Base-by-base conservation (phyloP, 208 protist genomes). In the Crithidia bombi region DNA sequence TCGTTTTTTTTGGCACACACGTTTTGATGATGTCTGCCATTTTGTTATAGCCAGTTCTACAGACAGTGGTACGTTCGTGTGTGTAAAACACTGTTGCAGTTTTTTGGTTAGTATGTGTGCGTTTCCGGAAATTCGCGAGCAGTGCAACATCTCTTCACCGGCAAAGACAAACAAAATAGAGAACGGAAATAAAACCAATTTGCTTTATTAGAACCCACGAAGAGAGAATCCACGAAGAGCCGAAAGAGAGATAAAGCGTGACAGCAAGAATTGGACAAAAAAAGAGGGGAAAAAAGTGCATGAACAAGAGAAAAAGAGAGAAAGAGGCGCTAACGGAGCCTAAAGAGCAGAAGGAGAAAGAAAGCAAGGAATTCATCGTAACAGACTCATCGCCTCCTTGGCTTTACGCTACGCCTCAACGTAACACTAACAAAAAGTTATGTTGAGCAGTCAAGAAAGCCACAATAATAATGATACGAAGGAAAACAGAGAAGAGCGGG, bases 1-100 rank as follows among this genome's bases (percentile, higher is more conserved):
- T 65, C n/a, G n/a, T 30, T 19, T 1, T 7, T 41, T 12, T 44
- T 54, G 51, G 44, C 26, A 65, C 43, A 41, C 12, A 54, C 44
- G 44, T 54, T 65, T 72, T 35, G 32, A 35, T 62, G 38, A 32
- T 5, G 56, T 59, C 33, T 62, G 14, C n/a, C n/a, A 57, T 2
- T 70, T 58, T 50, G 49, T 46, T 73, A 73, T 69, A 54, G 57
- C 49, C 25, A 54, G 30, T 66, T 75, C 35, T 46, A 38, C 36
- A 56, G 5, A 21, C 30, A 51, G 33, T 10, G 32, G 41, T 66
- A 23, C n/a, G n/a, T n/a, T n/a, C n/a, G n/a, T n/a, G n/a, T n/a
- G n/a, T n/a, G n/a, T n/a, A n/a, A n/a, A n/a, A n/a, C n/a, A n/a
- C n/a, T n/a, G n/a, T n/a, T n/a, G n/a, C n/a, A n/a, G n/a, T 43